Evolutionary conservation across 441 rosid species (phyloP).

Genomic region (Arabidopsis lyrata): DNA sequence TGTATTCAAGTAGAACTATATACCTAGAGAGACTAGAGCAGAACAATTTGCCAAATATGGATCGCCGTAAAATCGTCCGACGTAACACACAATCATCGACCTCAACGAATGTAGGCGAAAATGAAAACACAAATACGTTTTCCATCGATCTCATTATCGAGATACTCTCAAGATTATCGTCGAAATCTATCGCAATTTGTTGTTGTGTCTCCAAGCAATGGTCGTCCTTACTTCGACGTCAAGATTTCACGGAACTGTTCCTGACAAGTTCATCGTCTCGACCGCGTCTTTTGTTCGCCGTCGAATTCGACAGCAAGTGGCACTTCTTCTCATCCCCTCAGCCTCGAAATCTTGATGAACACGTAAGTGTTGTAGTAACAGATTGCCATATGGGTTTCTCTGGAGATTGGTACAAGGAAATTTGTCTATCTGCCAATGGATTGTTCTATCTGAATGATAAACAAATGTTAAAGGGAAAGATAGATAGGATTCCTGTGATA

Average conservation of each 20-base stretch:
- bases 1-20: not conserved
- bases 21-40: too few relatives aligned
- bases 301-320: not conserved
- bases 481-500: constrained; percentile 1
- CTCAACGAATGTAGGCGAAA: not conserved
- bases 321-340: constrained; percentile 16
- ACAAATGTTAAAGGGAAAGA: constrained; percentile 1
- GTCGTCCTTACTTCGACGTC: not conserved
- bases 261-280: not conserved
- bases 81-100: not conserved
- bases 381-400: constrained; percentile 9
- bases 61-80: not conserved
- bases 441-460: not conserved
- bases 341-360: not conserved
- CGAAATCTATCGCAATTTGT: constrained; percentile 3
- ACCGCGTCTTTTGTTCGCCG: constrained; percentile 3
- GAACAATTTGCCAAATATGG: not conserved
- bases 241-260: not conserved
- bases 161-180: constrained; percentile 1
- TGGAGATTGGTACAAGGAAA: not conserved
- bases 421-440: not conserved
- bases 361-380: not conserved
- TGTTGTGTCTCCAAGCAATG: constrained; percentile 8
- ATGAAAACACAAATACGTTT: not conserved
- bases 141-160: constrained; percentile 8